Evolutionary conservation across 495 filamentous ascomycete genomes (phyloP).

Genomic region (Lentithecium fluviatile): DNA sequence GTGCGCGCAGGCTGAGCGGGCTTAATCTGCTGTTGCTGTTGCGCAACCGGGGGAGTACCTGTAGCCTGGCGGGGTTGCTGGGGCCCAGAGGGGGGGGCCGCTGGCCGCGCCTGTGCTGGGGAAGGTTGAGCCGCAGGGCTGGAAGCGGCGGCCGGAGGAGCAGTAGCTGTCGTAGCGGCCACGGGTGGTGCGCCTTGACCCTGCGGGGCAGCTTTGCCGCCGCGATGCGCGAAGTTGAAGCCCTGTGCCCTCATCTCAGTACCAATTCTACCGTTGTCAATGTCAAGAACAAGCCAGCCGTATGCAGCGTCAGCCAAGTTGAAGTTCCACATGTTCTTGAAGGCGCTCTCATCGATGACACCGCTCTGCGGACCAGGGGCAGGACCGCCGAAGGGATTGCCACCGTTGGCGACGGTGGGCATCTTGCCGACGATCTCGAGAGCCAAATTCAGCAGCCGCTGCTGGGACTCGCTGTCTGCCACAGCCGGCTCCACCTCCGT

Average conservation of each 20-base stretch:
- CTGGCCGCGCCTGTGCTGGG: slow-evolving; percentile 36
- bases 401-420: slow-evolving; percentile 89
- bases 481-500: slow-evolving; percentile 92
- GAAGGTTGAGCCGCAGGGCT: slow-evolving; percentile 43
- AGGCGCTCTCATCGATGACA: slow-evolving; percentile 95
- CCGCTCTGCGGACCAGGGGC: slow-evolving; percentile 72
- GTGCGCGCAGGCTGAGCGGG: slow-evolving; percentile 48
- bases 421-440: slow-evolving; percentile 91
- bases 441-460: slow-evolving; percentile 84
- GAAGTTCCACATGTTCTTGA: slow-evolving; percentile 99
- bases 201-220: slow-evolving; percentile 51
- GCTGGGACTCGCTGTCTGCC: slow-evolving; percentile 85
- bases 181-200: slow-evolving; percentile 37
- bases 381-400: slow-evolving; percentile 92
- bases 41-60: slow-evolving; percentile 44
- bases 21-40: slow-evolving; percentile 49
- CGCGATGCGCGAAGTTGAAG: slow-evolving; percentile 97
- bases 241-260: slow-evolving; percentile 98
- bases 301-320: slow-evolving; percentile 97
- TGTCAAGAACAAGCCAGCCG: slow-evolving; percentile 89
- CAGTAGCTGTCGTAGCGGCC: slow-evolving; percentile 34
- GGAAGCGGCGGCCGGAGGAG: slow-evolving; percentile 18
- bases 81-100: slow-evolving; percentile 4
- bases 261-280: slow-evolving; percentile 90
- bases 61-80: slow-evolving; percentile 41